These are phyloP conservation scores for Pseudonitzschia multiseries DNA, from an alignment of 108 stramenopile species.

Conservation along the genomic window DNA sequence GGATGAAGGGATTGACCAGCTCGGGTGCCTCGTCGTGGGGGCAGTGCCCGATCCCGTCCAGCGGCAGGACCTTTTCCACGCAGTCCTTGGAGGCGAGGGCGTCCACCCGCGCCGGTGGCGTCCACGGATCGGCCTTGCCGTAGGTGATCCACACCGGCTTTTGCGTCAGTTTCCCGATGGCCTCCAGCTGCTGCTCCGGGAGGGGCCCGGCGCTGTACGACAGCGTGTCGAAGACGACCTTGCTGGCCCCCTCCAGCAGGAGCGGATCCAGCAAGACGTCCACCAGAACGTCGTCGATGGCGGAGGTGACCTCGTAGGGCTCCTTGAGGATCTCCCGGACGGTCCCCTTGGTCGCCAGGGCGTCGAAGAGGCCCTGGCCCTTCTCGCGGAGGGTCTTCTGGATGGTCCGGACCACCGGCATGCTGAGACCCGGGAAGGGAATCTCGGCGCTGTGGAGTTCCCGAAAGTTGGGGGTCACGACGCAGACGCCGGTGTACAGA, in stretches of 20 bases:
- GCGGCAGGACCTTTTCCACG: constrained; percentile 74
- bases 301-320: constrained; percentile 74
- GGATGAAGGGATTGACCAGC: constrained; percentile 79
- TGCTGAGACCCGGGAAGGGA: constrained; percentile 54
- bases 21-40: constrained; percentile 95
- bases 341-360: constrained; percentile 74
- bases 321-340: constrained; percentile 87
- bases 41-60: constrained; percentile 92
- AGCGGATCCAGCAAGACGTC: constrained; percentile 83
- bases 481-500: constrained; percentile 65
- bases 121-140: constrained; percentile 94
- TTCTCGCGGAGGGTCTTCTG: constrained; percentile 74
- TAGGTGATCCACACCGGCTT: constrained; percentile 85
- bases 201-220: constrained; percentile 93
- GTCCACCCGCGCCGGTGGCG: constrained; percentile 76
- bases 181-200: constrained; percentile 88
- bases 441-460: constrained; percentile 90
- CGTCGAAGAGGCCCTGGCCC: constrained; percentile 77
- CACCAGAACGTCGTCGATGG: constrained; percentile 90
- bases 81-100: constrained; percentile 47
- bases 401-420: constrained; percentile 73
- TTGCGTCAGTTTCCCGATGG: neutral
- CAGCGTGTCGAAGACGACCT: constrained; percentile 94
- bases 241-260: constrained; percentile 75
- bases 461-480: constrained; percentile 86